Evolutionary conservation across 2,329 filamentous ascomycete species (phyloP).

Genomic region (Aspergillus vadensis): DNA sequence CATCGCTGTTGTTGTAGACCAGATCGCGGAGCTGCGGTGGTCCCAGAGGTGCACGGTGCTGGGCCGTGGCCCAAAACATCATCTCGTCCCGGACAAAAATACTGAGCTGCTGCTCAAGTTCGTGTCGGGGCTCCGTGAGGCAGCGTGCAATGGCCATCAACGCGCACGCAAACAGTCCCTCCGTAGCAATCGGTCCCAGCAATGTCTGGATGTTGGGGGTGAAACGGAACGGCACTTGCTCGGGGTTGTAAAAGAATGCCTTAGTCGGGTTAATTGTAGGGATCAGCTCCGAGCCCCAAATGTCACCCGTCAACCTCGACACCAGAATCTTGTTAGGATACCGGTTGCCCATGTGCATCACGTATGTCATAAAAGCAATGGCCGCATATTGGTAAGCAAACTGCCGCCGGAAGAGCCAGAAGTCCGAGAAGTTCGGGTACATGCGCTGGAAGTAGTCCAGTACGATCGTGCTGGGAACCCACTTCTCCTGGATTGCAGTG

Average conservation of each 20-base stretch:
- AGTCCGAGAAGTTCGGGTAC: conserved; percentile 87
- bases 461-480: conserved; percentile 79
- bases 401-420: conserved; percentile 97
- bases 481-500: conserved; percentile 89
- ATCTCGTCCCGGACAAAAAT: conserved; percentile 98
- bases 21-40: conserved; percentile 74
- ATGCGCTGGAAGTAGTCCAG: conserved; percentile 86
- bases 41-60: conserved; percentile 66
- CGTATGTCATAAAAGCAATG: conserved; percentile 97
- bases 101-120: conserved; percentile 91
- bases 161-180: conserved; percentile 92
- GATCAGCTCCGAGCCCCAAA: conserved; percentile 95
- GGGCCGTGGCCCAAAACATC: conserved; percentile 90
- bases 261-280: conserved; percentile 82
- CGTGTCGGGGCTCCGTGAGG: conserved; percentile 76
- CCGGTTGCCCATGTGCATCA: conserved; percentile 94
- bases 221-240: conserved; percentile 94
- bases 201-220: conserved; percentile 94
- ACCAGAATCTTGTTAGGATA: conserved; percentile 97
- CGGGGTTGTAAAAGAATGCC: conserved; percentile 90
- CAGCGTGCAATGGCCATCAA: conserved; percentile 96
- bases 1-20: conserved; percentile 83
- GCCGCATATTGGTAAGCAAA: conserved; percentile 95
- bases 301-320: conserved; percentile 80
- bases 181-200: conserved; percentile 92